Evolutionary conservation across 371 early-diverging fungal genomes (phyloP), one percentile per base, ranked within the genome.

Genomic region (Zancudomyces culisetae): DNA sequence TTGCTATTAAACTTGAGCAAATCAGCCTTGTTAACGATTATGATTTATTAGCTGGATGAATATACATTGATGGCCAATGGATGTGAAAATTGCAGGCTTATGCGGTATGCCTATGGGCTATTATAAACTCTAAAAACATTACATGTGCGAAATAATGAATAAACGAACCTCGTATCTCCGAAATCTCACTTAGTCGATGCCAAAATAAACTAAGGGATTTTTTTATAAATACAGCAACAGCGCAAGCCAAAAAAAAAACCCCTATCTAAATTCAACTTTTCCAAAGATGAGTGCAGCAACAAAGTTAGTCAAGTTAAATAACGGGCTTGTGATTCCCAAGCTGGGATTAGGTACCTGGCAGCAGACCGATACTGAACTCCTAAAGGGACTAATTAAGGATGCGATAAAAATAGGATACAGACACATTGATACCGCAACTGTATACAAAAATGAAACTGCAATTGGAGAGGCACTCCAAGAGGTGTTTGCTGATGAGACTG

Each of bases 401-500:
- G 63, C 63, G 3, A 40, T 62, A 2, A 47, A 23, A n/a, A 28
- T 39, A 1, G 63, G 63, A 4, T 61, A 61, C 39, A 30, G 56
- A 22, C 62, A 59, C 13, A 49, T 61, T 8, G 62, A 83, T 59
- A 78, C 83, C 1, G 83, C 87, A 3, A 66, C 78, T 1, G 81
- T 77, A 0, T 90, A 94, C 62, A 70, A 70, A 51, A 98, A 98
- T 59, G 97, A 98, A 63, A 69, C 63, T 21, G 71, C 64, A 0
- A 74, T 98, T 28, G 95, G 95, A 10, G 57, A 60, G 6, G 75
- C 78, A 12, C 47, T 93, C 6, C 62, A 69, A 4, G 70, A 78
- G 22, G 63, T 79, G 23, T 72, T 94, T 46, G 55, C 59, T 2
- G 70, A 79, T 18, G 19, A 8, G 43, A 56, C 64, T 2, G 72